These are phyloP conservation scores for Zoysia matrella DNA, from an alignment of 202 grass and related monocot genomes.

Conservation along the genomic window DNA sequence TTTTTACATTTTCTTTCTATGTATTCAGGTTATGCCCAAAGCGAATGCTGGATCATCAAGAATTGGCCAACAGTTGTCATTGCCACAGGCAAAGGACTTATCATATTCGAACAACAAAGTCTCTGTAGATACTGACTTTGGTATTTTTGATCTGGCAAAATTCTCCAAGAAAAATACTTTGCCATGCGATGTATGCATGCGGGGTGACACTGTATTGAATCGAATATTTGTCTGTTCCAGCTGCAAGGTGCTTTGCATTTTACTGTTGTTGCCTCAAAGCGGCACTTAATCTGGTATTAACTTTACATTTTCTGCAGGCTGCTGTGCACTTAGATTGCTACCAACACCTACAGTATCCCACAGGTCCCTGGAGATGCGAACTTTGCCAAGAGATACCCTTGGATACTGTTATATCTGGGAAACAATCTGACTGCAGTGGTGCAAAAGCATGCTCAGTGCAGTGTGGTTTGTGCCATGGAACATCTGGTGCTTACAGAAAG, in stretches of 20 bases:
- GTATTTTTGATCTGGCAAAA: conserved; percentile 77
- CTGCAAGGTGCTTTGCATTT: conserved; percentile 78
- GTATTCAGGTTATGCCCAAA: conserved; percentile 45
- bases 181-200: conserved; percentile 85
- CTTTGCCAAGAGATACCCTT: conserved; percentile 64
- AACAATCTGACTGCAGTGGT: conserved; percentile 50
- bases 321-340: conserved; percentile 96
- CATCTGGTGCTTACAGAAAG: conserved; percentile 82
- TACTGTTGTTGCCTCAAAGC: not conserved
- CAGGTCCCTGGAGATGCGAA: conserved; percentile 90
- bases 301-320: conserved; percentile 57
- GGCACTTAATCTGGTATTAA: conserved; percentile 35
- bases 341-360: conserved; percentile 56
- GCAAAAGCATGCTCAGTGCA: conserved; percentile 47
- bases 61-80: conserved; percentile 51
- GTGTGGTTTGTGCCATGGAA: conserved; percentile 82
- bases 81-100: conserved; percentile 71
- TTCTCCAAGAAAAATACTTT: conserved; percentile 86
- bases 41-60: conserved; percentile 55
- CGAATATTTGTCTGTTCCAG: conserved; percentile 86
- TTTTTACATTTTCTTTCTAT: conserved; percentile 22
- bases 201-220: conserved; percentile 82
- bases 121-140: conserved; percentile 59
- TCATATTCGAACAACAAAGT: conserved; percentile 59
- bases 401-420: conserved; percentile 39